Percentiles rank a stretch among this genome's conserved stretches.
Conservation (phyloP, 169 alveolate genomes). For the Cryptosporidium tyzzeri region DNA sequence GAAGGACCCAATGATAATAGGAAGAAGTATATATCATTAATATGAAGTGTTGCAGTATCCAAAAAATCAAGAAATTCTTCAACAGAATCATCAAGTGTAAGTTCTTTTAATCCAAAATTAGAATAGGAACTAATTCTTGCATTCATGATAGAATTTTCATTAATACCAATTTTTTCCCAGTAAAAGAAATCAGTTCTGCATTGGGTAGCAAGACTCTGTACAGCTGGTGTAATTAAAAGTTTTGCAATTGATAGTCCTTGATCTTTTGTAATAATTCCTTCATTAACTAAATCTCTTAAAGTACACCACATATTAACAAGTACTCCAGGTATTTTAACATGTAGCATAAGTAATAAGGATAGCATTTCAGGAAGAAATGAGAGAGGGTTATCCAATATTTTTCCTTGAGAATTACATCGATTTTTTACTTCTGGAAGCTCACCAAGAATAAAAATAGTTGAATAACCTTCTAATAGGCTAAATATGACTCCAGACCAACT, state of each 20-base stretch:
- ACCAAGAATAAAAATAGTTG: constrained; percentile 28
- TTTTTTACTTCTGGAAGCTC: constrained; percentile 24
- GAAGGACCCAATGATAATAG: constrained; percentile 41
- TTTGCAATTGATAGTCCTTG: constrained; percentile 60
- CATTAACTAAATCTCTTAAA: constrained; percentile 61
- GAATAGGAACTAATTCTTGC: constrained; percentile 34
- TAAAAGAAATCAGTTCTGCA: constrained; percentile 61
- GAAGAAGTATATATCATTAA: constrained; percentile 64
- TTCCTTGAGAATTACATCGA: constrained; percentile 10
- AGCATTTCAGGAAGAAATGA: constrained; percentile 62
- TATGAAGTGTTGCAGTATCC: constrained; percentile 61
- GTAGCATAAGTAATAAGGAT: constrained; percentile 20
- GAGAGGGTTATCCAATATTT: constrained; percentile 33
- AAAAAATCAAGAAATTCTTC: constrained; percentile 61
- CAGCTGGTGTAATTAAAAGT: constrained; percentile 61
- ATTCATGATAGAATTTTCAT: constrained; percentile 42
- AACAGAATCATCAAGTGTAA: constrained; percentile 25
- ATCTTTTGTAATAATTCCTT: constrained; percentile 37
- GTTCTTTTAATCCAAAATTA: constrained; percentile 55
- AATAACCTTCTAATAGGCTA: constrained; percentile 60
- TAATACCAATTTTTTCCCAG: constrained; percentile 59
- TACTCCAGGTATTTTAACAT: constrained; percentile 63
- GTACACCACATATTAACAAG: constrained; percentile 73
- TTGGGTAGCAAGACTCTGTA: constrained; percentile 52
- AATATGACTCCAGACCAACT: constrained; percentile 75